A percentile compares a stretch with the other conserved stretches of the same genome.
Evolutionary conservation across 148 eudicot genomes (phyloP).

Genomic region (Suaeda aralocaspica): DNA sequence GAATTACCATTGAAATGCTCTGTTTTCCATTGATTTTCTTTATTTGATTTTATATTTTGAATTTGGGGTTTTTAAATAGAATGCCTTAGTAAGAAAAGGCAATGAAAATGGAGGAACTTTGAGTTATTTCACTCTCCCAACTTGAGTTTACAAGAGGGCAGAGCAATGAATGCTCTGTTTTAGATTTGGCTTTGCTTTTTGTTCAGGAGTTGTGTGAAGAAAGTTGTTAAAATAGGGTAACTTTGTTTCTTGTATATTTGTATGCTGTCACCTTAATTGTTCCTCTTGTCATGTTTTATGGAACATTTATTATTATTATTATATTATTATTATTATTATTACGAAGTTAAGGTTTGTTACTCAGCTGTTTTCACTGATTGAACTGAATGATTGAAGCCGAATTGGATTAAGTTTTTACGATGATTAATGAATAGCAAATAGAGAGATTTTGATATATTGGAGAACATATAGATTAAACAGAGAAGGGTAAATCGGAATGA

Average conservation of each 20-base stretch:
- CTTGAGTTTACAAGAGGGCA: neutral
- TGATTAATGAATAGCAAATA: no score
- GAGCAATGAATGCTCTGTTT: constrained; percentile 31
- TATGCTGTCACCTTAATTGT: neutral
- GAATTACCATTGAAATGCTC: constrained; percentile 26
- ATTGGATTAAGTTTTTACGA: no score
- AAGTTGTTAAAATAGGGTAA: constrained; percentile 9
- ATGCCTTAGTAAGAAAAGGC: constrained; percentile 9
- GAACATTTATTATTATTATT: neutral
- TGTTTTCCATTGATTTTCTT: constrained; percentile 18
- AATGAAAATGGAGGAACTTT: constrained; percentile 7
- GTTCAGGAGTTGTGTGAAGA: neutral
- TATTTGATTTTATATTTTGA: neutral
- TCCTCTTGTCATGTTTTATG: neutral
- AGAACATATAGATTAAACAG: no score
- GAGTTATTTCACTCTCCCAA: constrained; percentile 1
- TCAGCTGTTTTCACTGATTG: no score
- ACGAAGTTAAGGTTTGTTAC: no score
- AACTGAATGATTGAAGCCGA: no score
- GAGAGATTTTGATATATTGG: no score
- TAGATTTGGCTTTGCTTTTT: constrained; percentile 14
- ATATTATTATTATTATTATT: no score
- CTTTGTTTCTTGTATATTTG: neutral
- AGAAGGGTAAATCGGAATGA: no score
- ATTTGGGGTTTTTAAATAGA: neutral